Evolutionary conservation across 805 yeast species (phyloP), one percentile per base, ranked within the genome.

Genomic region (Candida namnaoensis): DNA sequence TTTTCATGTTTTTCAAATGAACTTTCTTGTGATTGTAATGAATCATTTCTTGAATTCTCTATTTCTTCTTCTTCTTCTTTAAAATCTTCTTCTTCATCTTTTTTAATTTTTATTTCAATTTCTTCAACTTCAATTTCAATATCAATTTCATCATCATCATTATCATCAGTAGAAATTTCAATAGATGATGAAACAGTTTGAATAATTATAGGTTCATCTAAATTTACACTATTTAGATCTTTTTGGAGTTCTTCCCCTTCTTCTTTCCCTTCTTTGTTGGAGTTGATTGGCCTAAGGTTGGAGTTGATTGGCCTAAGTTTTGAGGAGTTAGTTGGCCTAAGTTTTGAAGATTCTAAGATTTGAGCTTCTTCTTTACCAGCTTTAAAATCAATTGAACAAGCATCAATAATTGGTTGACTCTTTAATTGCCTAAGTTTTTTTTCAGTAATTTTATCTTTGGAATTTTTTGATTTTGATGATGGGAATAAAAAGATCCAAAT

Each of bases 1-100:
- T 43, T 35, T 34, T 52, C 57, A 23, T 45, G 48, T 34, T 47
- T 42, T 39, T 52, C 57, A 38, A 52, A 51, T 12, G 57, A 51
- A 34, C 50, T 50, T 36, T 47, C 52, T 4, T 52, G 49, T 15
- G 48, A 42, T 35, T 46, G 37, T n/a, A 7, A 7, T n/a, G 38
- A 27, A 8, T 5, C 13, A 13, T 27, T 6, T 8, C 32, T 36
- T 11, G 25, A 7, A 6, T 12, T 5, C n/a, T 27, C 34, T 15
- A 15, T 19, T 7, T 23, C 30, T 9, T 36, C 25, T 7, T 15
- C 34, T 11, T 14, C 19, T 19, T 14, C 25, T 13, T 19, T 5
- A 5, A 30, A 7, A 30, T 10, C 9, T 14, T 14, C 12, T 24
- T 19, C 33, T 25, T n/a, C 13, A 4, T 9, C 30, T 35, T 34